Evolutionary conservation across 2,329 filamentous ascomycete genomes (phyloP), one percentile per base, ranked within the genome.

Genomic region (Scorias spongiosa): DNA sequence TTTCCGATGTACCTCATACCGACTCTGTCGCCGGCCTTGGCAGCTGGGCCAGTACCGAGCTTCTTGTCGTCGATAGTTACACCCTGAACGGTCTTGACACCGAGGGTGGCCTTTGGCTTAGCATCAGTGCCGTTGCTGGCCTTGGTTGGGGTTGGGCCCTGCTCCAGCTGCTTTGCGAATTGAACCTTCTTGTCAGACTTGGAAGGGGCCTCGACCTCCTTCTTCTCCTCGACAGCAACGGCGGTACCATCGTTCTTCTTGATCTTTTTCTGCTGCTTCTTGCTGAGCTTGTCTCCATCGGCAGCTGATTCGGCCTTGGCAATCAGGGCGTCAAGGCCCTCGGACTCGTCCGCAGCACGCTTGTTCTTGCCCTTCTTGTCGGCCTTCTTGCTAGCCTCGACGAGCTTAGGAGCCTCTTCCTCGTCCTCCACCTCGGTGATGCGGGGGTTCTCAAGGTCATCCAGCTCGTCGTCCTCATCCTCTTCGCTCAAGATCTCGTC

Each of bases 1-100:
- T 98, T 98, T 66, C 91, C 91, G 57, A 98, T 96, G 71, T 98
- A 98, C 61, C 91, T 80, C 78, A 98, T 91, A 58, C 86, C 80
- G 49, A 98, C 81, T 53, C 77, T 82, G 71, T 93, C 84, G 51
- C 91, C 89, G 58, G 79, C 81, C 81, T 96, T 96, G 50, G 81
- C 87, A 44, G 76, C 78, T 50, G 82, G 80, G 54, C 91, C 91
- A 52, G 75, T 78, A 47, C 91, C 91, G 50, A 85, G 62, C 72
- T 94, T 96, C 72, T 89, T 88, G 72, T 98, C 91, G 57, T 98
- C 91, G 53, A 98, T 73, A 54, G 80, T 93, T 49, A 98, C 86
- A 48, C 89, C 91, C 61, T 88, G 75, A 44, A 96, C 78, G 45
- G 78, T 78, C 71, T 85, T 91, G 58, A 85, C 74, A 49, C 81